Percentiles rank a stretch among this genome's conserved stretches.
phyloP scores from a whole-genome alignment of 352 stramenopile genomes.

The Plasmopara muralis region DNA sequence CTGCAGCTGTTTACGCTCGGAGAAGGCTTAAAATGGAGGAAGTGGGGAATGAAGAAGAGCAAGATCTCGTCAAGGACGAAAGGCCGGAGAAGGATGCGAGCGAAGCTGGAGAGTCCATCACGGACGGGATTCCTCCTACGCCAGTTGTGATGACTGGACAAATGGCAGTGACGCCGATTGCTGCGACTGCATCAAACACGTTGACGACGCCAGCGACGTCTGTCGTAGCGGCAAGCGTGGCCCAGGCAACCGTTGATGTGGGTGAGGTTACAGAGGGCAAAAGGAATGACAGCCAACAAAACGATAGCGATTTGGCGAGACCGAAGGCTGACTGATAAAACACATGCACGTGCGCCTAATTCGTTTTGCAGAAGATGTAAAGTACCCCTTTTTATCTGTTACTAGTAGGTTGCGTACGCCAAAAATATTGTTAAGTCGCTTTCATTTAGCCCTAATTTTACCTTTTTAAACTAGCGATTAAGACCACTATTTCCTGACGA shows the following conservation, averaged over 20 bases:
- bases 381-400: no score
- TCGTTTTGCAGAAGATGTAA: no score
- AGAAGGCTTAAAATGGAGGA: conserved; percentile 13
- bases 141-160: conserved; percentile 10
- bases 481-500: no score
- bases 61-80: conserved; percentile 1
- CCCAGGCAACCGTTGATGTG: background rate
- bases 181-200: conserved; percentile 4
- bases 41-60: conserved; percentile 6
- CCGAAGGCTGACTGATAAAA: background rate
- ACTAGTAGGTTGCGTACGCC: no score
- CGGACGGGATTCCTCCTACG: conserved; percentile 9
- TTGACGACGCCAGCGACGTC: conserved; percentile 1
- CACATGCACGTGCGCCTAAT: no score
- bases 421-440: no score
- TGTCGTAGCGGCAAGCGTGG: background rate
- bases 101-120: conserved; percentile 1
- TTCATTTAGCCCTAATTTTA: no score
- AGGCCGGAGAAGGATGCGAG: conserved; percentile 8
- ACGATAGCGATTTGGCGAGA: background rate
- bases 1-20: conserved; percentile 15
- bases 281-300: background rate
- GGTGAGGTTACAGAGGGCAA: conserved; percentile 3
- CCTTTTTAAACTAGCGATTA: no score
- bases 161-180: conserved; percentile 16